Conservation (phyloP, 495 filamentous ascomycete species). For the Ascobolus immersus region DNA sequence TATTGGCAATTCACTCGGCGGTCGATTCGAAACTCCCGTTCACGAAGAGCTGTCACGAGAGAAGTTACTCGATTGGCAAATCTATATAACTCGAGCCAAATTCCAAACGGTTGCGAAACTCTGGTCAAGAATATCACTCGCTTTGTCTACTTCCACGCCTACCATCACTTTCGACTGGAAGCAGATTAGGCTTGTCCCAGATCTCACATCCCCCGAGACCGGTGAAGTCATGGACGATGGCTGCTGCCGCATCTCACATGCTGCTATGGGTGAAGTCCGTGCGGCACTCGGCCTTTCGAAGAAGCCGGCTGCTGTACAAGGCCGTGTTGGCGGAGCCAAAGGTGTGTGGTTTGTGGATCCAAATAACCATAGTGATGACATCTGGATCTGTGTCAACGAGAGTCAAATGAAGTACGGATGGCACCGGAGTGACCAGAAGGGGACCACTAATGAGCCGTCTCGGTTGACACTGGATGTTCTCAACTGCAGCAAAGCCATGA, state of each 20-base stretch:
- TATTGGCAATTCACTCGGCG: conserved; percentile 5
- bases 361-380: conserved; percentile 10
- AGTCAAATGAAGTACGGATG: conserved; percentile 61
- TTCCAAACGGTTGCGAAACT: conserved; percentile 9
- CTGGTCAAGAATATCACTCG: conserved; percentile 12
- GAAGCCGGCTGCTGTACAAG: conserved; percentile 56
- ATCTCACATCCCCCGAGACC: conserved; percentile 18
- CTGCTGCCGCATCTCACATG: conserved; percentile 42
- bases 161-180: background rate
- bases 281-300: conserved; percentile 30
- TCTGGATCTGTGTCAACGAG: conserved; percentile 54
- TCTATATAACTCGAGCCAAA: conserved; percentile 9
- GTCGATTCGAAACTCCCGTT: no score
- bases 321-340: conserved; percentile 58
- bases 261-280: conserved; percentile 33
- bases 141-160: conserved; percentile 4
- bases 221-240: conserved; percentile 55
- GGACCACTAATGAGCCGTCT: conserved; percentile 19
- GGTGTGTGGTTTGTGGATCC: conserved; percentile 59
- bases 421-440: conserved; percentile 23
- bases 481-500: conserved; percentile 33
- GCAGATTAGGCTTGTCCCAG: background rate
- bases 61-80: conserved; percentile 13
- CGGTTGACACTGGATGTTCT: conserved; percentile 51
- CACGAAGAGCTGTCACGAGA: no score